Conservation (phyloP, 306 rosid species). For the Gleditsia sinensis region DNA sequence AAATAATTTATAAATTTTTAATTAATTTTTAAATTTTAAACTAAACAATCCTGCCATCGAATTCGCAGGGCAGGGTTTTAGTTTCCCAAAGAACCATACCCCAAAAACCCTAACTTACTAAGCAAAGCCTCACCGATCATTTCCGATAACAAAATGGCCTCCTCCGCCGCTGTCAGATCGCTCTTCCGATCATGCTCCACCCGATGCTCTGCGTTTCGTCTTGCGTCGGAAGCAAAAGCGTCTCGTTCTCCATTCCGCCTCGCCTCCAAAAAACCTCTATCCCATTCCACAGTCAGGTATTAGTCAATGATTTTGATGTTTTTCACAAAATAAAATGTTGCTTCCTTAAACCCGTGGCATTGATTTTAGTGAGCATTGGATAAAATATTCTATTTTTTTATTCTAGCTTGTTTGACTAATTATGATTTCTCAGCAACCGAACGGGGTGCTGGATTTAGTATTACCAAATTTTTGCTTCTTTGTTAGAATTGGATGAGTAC, state of each 20-base stretch:
- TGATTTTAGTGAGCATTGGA: not conserved
- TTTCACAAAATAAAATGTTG: not conserved
- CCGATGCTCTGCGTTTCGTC: conserved; percentile 46
- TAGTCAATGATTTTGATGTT: no score
- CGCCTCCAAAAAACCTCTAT: conserved; percentile 51
- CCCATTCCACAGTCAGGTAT: conserved; percentile 63
- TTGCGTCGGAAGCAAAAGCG: conserved; percentile 59
- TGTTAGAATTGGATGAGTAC: not conserved
- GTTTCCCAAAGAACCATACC: not conserved
- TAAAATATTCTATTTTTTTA: not conserved
- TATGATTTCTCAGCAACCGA: not conserved
- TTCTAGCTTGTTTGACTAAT: not conserved
- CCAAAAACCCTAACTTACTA: conserved; percentile 1
- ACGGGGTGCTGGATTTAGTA: not conserved
- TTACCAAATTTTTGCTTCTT: not conserved
- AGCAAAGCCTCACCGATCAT: not conserved
- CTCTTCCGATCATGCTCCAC: conserved; percentile 66
- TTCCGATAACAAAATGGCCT: conserved; percentile 58
- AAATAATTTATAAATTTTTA: no score
- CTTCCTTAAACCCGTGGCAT: not conserved
- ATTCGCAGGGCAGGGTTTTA: conserved; percentile 37
- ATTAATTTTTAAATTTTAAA: no score
- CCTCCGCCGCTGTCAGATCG: conserved; percentile 67
- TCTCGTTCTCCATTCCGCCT: conserved; percentile 59
- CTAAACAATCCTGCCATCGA: no score